These are phyloP conservation scores for Chenopodium formosanum DNA, from an alignment of 148 eudicot species.

Conservation along the genomic window DNA sequence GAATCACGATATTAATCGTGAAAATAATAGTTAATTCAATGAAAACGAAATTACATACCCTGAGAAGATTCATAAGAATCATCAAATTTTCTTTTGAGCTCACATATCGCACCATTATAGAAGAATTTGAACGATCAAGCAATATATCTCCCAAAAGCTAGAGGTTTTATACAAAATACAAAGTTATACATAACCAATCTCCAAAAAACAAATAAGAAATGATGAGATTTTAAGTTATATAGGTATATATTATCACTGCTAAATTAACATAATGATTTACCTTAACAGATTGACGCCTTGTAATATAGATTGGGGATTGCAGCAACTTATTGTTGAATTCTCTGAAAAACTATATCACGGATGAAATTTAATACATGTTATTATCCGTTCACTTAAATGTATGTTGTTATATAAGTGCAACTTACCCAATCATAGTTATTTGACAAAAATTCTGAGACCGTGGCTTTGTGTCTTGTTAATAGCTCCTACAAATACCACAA, in stretches of 20 bases:
- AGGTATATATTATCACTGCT: neutral
- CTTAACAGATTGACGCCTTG: constrained; percentile 67
- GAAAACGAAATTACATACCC: constrained; percentile 34
- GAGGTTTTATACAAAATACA: too few relatives aligned
- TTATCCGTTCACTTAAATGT: neutral
- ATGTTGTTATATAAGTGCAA: neutral
- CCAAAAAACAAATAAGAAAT: too few relatives aligned
- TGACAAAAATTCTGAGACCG: constrained; percentile 51
- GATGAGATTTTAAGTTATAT: too few relatives aligned
- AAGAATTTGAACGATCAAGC: constrained; percentile 80
- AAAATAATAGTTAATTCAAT: neutral
- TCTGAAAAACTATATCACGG: constrained; percentile 48
- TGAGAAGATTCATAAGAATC: constrained; percentile 88
- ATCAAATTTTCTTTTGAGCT: constrained; percentile 77
- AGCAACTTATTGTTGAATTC: constrained; percentile 57
- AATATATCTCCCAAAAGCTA: constrained; percentile 87
- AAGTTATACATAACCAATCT: too few relatives aligned
- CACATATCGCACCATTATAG: constrained; percentile 79
- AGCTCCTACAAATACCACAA: constrained; percentile 36
- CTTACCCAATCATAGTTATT: constrained; percentile 46
- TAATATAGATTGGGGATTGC: constrained; percentile 62
- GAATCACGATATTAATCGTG: too few relatives aligned
- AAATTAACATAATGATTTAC: constrained; percentile 26
- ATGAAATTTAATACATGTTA: neutral
- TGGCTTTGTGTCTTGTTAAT: constrained; percentile 53